Conservation (phyloP, 176 grass and related monocot species). For the Paspalum notatum region DNA sequence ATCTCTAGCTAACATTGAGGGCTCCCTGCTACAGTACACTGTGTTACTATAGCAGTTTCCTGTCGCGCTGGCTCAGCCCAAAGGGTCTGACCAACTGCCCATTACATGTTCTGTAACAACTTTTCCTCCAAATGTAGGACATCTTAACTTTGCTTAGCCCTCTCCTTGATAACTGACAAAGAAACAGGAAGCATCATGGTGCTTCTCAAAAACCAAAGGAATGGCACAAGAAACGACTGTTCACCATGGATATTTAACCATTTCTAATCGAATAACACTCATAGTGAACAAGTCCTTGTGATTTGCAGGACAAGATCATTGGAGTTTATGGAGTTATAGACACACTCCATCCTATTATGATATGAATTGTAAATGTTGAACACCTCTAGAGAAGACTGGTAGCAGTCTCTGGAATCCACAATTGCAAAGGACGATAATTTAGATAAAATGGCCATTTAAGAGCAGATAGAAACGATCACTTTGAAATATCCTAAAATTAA, state of each 20-base stretch:
- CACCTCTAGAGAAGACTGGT: not conserved
- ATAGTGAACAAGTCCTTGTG: not conserved
- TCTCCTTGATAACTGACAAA: slow-evolving; percentile 12
- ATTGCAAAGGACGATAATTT: slow-evolving; percentile 4
- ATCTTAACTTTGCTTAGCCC: slow-evolving; percentile 9
- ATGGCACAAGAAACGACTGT: not conserved
- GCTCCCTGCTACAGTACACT: too few relatives aligned
- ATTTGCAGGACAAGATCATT: not conserved
- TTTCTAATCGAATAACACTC: not conserved
- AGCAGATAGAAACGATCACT: not conserved
- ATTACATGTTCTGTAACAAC: not conserved
- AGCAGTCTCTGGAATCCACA: slow-evolving; percentile 4
- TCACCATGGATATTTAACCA: slow-evolving; percentile 33
- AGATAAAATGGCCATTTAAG: slow-evolving; percentile 8
- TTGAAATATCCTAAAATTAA: slow-evolving; percentile 34
- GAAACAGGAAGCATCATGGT: slow-evolving; percentile 10
- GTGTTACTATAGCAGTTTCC: too few relatives aligned
- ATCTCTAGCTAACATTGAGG: too few relatives aligned
- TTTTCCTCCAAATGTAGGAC: not conserved
- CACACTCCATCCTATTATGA: not conserved
- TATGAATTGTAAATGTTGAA: not conserved
- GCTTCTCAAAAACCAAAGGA: slow-evolving; percentile 31
- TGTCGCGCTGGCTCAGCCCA: too few relatives aligned
- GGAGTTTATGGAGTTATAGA: not conserved
- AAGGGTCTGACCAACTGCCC: too few relatives aligned